Conservation (phyloP, 257 asterid genomes). For the Haberlea rhodopensis region DNA sequence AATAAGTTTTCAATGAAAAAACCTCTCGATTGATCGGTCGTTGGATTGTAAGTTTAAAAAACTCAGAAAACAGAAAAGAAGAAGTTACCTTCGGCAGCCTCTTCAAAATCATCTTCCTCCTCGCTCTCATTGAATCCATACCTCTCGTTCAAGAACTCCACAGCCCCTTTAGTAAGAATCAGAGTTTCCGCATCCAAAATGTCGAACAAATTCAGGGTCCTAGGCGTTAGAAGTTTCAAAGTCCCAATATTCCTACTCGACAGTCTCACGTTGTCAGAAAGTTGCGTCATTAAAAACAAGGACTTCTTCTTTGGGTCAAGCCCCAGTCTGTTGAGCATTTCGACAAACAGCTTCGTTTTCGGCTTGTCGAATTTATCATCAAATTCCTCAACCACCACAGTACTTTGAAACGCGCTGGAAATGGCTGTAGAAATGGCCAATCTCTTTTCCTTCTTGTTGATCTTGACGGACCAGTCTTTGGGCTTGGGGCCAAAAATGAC, state of each 20-base stretch:
- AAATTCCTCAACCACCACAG: slow-evolving; percentile 85
- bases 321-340: slow-evolving; percentile 71
- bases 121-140: slow-evolving; percentile 55
- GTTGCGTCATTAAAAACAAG: slow-evolving; percentile 65
- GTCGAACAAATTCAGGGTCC: slow-evolving; percentile 87
- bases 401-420: slow-evolving; percentile 62
- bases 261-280: slow-evolving; percentile 65
- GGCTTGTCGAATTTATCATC: slow-evolving; percentile 79
- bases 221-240: slow-evolving; percentile 81
- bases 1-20: not conserved
- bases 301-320: slow-evolving; percentile 87
- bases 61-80: not conserved
- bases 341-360: slow-evolving; percentile 77
- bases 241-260: slow-evolving; percentile 80
- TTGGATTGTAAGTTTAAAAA: not conserved
- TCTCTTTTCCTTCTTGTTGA: slow-evolving; percentile 79
- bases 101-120: slow-evolving; percentile 47
- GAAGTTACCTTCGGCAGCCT: slow-evolving; percentile 46
- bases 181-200: slow-evolving; percentile 77
- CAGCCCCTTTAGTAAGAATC: slow-evolving; percentile 72
- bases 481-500: slow-evolving; percentile 95
- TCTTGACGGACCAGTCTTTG: slow-evolving; percentile 85
- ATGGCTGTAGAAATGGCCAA: slow-evolving; percentile 88
- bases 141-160: slow-evolving; percentile 73
- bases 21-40: too few species aligned